phyloP scores from a whole-genome alignment of 1,284 basidiomycete species.

The Ustilago cynodontis region DNA sequence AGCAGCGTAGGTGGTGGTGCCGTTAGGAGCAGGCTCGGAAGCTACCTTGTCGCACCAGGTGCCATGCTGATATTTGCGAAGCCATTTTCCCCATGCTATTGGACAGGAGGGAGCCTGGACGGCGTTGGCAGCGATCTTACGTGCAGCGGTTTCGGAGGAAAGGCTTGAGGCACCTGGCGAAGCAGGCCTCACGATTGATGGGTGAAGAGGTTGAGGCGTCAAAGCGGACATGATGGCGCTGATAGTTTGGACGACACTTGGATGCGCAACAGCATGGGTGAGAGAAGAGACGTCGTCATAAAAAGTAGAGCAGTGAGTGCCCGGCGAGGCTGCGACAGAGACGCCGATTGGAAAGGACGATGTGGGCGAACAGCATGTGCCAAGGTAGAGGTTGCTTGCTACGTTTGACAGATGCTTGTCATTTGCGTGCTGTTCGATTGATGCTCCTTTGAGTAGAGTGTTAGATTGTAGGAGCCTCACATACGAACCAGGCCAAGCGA shows the following conservation, averaged over 20 bases:
- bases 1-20: constrained; percentile 1
- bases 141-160: constrained; percentile 25
- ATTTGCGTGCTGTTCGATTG: not conserved
- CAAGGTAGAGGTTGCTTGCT: not conserved
- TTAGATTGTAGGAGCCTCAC: too few relatives aligned
- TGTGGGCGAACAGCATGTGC: not conserved
- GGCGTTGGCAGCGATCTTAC: constrained; percentile 37
- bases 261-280: not conserved
- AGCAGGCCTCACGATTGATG: constrained; percentile 21
- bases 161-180: constrained; percentile 30
- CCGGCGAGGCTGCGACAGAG: too few relatives aligned
- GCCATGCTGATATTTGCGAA: constrained; percentile 41
- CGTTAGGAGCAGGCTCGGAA: not conserved
- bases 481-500: too few relatives aligned
- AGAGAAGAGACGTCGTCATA: not conserved
- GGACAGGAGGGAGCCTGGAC: constrained; percentile 33
- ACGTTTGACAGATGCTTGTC: not conserved
- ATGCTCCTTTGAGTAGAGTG: too few relatives aligned
- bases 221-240: constrained; percentile 29
- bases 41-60: constrained; percentile 27
- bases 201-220: constrained; percentile 21
- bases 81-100: constrained; percentile 41
- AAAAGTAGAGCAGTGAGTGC: too few relatives aligned
- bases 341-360: not conserved
- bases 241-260: too few relatives aligned